Evolutionary conservation across 257 asterid genomes (phyloP).

Genomic region (Vinca minor): DNA sequence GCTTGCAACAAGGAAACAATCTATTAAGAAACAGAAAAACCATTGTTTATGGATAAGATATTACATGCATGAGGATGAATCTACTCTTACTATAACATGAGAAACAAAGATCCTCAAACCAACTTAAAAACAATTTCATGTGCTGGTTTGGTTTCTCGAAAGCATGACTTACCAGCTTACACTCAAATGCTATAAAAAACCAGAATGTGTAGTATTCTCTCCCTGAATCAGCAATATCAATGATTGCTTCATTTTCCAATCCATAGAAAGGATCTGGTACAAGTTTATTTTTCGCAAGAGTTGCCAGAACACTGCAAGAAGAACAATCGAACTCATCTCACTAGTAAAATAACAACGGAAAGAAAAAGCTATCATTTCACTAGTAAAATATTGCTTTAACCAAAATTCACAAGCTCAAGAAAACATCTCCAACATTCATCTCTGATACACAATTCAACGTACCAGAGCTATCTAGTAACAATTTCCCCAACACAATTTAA

Average conservation of each 20-base stretch:
- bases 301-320: conserved; percentile 67
- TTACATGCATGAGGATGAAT: not conserved
- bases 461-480: not conserved
- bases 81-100: not conserved
- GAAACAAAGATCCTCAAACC: not conserved
- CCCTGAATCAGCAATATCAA: conserved; percentile 87
- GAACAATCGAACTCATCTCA: not conserved
- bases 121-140: not conserved
- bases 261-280: conserved; percentile 96
- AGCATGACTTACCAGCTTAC: conserved; percentile 56
- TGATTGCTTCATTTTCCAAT: conserved; percentile 65
- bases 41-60: not conserved
- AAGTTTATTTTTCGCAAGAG: conserved; percentile 73
- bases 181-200: conserved; percentile 73
- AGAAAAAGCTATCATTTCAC: not conserved
- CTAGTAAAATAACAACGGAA: not conserved
- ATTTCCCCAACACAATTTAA: not conserved
- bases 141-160: conserved; percentile 4
- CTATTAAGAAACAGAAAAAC: not conserved
- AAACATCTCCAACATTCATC: not conserved
- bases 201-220: conserved; percentile 92
- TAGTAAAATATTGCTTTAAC: not conserved
- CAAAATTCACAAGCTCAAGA: not conserved
- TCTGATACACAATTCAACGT: not conserved
- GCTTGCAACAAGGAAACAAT: not conserved